Conservation (phyloP, 78 protist species). For the Ministeria vibrans region DNA sequence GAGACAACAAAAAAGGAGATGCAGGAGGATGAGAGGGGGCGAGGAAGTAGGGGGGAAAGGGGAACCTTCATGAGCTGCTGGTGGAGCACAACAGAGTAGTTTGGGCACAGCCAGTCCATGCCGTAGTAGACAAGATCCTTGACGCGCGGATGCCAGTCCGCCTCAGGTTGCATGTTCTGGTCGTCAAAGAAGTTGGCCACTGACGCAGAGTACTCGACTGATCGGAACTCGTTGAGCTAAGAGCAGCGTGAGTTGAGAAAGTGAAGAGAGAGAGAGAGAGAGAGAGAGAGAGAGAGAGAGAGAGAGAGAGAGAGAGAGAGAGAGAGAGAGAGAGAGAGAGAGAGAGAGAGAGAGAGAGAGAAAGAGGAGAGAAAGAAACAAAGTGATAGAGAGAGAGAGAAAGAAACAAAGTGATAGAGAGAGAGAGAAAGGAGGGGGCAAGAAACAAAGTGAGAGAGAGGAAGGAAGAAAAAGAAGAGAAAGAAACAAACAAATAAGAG, state of each 20-base stretch:
- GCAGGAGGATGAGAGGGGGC: too few species aligned
- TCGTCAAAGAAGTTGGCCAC: slow-evolving; percentile 12
- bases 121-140: slow-evolving; percentile 21
- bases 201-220: slow-evolving; percentile 5
- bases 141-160: slow-evolving; percentile 36
- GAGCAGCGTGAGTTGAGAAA: not conserved
- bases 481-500: not conserved
- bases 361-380: not conserved
- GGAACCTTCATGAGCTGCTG: not conserved
- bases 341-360: not conserved
- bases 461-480: not conserved
- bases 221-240: not conserved
- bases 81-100: not conserved
- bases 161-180: slow-evolving; percentile 7
- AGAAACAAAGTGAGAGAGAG: not conserved
- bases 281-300: not conserved
- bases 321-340: not conserved
- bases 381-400: not conserved
- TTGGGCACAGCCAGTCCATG: slow-evolving; percentile 45
- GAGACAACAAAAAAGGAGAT: too few species aligned
- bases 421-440: not conserved
- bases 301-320: not conserved
- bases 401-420: not conserved
- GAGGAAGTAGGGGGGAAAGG: too few species aligned
- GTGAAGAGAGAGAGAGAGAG: not conserved